Conservation (phyloP, 1,139 yeast genomes). For the Hemisphaericaspora subhashii region DNA sequence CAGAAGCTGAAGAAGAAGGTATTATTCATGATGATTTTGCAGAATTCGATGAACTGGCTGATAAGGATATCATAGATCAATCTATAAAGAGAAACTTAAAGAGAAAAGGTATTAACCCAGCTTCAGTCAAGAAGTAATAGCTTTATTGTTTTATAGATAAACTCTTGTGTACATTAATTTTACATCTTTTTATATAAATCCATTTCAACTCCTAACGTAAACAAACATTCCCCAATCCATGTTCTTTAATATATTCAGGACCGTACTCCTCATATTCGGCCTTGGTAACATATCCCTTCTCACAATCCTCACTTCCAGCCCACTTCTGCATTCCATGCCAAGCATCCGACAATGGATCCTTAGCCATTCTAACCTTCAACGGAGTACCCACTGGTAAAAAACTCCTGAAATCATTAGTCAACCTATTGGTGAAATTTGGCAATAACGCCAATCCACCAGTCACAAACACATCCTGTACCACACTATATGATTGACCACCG, state of each 20-base stretch:
- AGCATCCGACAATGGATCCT: constrained; percentile 72
- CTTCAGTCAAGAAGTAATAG: constrained; percentile 17
- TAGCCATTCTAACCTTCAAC: constrained; percentile 61
- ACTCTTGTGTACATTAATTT: constrained; percentile 1
- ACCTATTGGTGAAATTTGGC: constrained; percentile 64
- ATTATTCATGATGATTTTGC: constrained; percentile 86
- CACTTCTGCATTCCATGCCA: constrained; percentile 95
- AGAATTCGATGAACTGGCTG: constrained; percentile 73
- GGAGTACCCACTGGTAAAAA: constrained; percentile 71
- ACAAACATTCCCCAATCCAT: constrained; percentile 69
- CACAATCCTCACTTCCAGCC: constrained; percentile 53
- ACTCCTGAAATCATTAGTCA: constrained; percentile 63
- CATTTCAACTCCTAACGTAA: constrained; percentile 15
- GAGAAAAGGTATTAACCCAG: constrained; percentile 82
- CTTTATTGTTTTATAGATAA: neutral
- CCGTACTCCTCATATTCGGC: constrained; percentile 88
- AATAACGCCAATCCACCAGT: constrained; percentile 84
- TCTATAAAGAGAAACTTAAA: constrained; percentile 70
- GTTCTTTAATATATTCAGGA: constrained; percentile 85
- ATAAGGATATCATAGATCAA: constrained; percentile 70
- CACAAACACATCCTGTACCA: constrained; percentile 65
- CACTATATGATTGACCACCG: constrained; percentile 54
- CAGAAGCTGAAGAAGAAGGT: constrained; percentile 78
- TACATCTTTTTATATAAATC: neutral
- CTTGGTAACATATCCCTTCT: constrained; percentile 55